These are phyloP conservation scores for Sphenostylis stenocarpa DNA, from an alignment of 306 rosid genomes.

Conservation along the genomic window DNA sequence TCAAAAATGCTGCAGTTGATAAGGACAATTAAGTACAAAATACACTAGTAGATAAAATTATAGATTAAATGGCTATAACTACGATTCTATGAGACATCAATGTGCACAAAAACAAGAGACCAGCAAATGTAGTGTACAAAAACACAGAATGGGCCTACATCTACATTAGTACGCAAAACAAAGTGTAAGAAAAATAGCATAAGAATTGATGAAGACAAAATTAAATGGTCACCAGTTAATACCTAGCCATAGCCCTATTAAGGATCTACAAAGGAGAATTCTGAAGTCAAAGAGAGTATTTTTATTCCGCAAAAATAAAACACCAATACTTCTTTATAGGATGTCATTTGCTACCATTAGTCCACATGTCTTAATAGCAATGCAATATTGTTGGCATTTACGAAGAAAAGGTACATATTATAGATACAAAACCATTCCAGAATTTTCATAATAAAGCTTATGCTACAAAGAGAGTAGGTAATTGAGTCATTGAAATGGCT, in stretches of 20 bases:
- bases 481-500: neutral
- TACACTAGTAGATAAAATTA: neutral
- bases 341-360: neutral
- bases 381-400: neutral
- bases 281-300: neutral
- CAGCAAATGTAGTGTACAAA: neutral
- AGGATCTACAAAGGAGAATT: neutral
- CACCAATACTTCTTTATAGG: neutral
- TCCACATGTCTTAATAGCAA: neutral
- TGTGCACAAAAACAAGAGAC: constrained; percentile 3
- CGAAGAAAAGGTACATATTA: neutral
- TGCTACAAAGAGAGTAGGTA: neutral
- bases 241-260: neutral
- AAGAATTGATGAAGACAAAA: neutral
- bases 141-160: neutral
- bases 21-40: constrained; percentile 16
- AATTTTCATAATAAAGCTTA: constrained; percentile 9
- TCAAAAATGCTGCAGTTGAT: constrained; percentile 71
- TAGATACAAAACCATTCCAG: neutral
- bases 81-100: neutral
- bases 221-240: neutral
- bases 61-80: neutral
- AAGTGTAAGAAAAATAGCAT: neutral
- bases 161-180: neutral
- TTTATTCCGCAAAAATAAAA: neutral